These are phyloP conservation scores for Mycena amicta DNA, from an alignment of 768 basidiomycete genomes.

Conservation along the genomic window DNA sequence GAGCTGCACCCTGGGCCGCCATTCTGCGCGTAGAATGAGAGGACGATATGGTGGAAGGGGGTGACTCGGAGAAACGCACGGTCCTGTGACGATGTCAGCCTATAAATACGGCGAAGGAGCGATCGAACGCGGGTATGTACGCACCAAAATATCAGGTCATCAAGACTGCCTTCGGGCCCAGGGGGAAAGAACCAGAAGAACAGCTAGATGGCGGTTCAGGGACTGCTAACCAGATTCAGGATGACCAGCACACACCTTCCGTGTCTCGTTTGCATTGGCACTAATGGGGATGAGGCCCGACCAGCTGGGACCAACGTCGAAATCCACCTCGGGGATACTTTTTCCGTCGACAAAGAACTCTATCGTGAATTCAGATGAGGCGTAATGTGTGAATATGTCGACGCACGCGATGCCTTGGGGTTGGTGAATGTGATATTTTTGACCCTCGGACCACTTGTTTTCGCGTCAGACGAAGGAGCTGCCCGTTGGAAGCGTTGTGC, in stretches of 20 bases:
- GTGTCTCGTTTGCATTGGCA: conserved; percentile 57
- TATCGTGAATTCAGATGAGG: conserved; percentile 24
- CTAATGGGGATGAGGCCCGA: conserved; percentile 76
- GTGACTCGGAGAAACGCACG: not conserved
- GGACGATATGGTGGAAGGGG: no score
- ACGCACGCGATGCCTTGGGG: conserved; percentile 61
- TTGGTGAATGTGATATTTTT: conserved; percentile 75
- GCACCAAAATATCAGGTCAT: conserved; percentile 78
- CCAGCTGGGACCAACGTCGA: conserved; percentile 78
- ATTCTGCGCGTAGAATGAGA: conserved; percentile 34
- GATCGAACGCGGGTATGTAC: conserved; percentile 11
- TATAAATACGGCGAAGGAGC: not conserved
- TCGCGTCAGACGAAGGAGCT: conserved; percentile 4
- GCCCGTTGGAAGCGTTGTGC: conserved; percentile 41
- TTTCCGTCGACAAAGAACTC: conserved; percentile 74
- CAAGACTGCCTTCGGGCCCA: conserved; percentile 67
- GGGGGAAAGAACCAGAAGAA: conserved; percentile 89
- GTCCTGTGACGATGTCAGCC: conserved; percentile 47
- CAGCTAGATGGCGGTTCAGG: conserved; percentile 42
- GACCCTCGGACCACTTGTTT: conserved; percentile 16
- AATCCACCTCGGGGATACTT: conserved; percentile 67
- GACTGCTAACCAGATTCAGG: not conserved
- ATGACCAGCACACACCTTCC: conserved; percentile 49
- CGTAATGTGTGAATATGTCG: not conserved
- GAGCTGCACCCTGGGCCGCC: conserved; percentile 84